Conservation (phyloP, 2,329 filamentous ascomycete genomes). For the Zasmidium citrigriseum region DNA sequence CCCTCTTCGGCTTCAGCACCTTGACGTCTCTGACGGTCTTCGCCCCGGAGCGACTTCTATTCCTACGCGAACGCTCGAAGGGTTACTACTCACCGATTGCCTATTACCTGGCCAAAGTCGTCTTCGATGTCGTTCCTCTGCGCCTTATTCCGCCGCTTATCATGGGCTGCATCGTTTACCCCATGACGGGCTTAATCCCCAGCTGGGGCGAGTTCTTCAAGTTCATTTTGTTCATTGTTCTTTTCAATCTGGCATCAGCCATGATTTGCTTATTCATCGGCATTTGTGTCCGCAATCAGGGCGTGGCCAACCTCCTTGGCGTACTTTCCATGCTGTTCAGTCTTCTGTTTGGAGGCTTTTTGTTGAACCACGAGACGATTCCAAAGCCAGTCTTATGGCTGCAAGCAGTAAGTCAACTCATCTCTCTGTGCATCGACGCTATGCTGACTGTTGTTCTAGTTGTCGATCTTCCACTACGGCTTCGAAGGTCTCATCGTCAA, state of each 20-base stretch:
- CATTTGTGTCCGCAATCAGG: constrained; percentile 87
- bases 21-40: constrained; percentile 93
- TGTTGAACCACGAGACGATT: constrained; percentile 93
- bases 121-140: constrained; percentile 97
- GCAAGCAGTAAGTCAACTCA: constrained; percentile 63
- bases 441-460: constrained; percentile 43
- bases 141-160: constrained; percentile 91
- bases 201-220: constrained; percentile 82
- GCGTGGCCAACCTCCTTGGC: constrained; percentile 90
- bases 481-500: constrained; percentile 98
- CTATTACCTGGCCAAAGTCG: constrained; percentile 92
- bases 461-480: constrained; percentile 97
- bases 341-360: constrained; percentile 86
- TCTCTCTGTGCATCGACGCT: not conserved
- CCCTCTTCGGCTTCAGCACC: constrained; percentile 95
- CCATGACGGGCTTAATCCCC: constrained; percentile 91
- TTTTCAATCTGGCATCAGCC: constrained; percentile 94
- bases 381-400: constrained; percentile 84
- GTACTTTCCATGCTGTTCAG: constrained; percentile 98
- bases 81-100: constrained; percentile 93
- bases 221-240: constrained; percentile 86
- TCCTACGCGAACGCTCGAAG: constrained; percentile 91
- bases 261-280: constrained; percentile 95
- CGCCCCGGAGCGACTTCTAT: constrained; percentile 83
- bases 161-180: constrained; percentile 94